A percentile compares a stretch with the other conserved stretches of the same genome.
Evolutionary conservation across 2,329 filamentous ascomycete genomes (phyloP).

Genomic region (Xylariaceae sp.): DNA sequence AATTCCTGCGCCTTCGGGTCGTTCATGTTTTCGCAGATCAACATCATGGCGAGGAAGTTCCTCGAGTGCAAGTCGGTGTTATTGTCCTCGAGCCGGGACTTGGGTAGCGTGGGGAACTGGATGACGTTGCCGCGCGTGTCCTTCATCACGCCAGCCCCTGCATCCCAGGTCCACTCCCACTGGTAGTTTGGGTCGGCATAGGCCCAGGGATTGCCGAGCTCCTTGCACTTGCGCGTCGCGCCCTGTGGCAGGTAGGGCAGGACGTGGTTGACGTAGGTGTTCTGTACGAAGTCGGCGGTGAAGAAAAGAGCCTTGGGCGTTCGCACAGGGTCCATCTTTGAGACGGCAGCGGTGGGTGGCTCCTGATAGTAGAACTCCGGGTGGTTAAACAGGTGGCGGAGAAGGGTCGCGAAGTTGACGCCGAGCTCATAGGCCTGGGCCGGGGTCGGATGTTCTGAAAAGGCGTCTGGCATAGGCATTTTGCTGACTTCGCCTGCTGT

Average conservation of each 20-base stretch:
- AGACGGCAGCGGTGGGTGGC: constrained; percentile 23
- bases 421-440: constrained; percentile 25
- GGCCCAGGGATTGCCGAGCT: constrained; percentile 30
- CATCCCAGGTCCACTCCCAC: constrained; percentile 30
- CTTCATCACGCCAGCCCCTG: constrained; percentile 16
- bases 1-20: constrained; percentile 24
- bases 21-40: constrained; percentile 27
- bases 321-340: constrained; percentile 18
- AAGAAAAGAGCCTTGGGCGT: constrained; percentile 24
- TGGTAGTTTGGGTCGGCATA: constrained; percentile 24
- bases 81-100: constrained; percentile 7
- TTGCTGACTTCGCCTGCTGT: background rate
- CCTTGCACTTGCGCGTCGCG: constrained; percentile 29
- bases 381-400: constrained; percentile 27
- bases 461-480: background rate
- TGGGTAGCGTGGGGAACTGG: constrained; percentile 23
- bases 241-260: constrained; percentile 28
- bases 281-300: constrained; percentile 29
- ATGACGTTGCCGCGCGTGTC: constrained; percentile 19
- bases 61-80: constrained; percentile 19
- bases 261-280: constrained; percentile 27
- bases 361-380: constrained; percentile 24
- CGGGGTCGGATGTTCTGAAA: constrained; percentile 16
- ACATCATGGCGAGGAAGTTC: constrained; percentile 26
- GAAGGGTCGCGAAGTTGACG: constrained; percentile 22